Evolutionary conservation across 169 alveolate genomes (phyloP), one percentile per base, ranked within the genome.

Genomic region (Eimeria maxima): DNA sequence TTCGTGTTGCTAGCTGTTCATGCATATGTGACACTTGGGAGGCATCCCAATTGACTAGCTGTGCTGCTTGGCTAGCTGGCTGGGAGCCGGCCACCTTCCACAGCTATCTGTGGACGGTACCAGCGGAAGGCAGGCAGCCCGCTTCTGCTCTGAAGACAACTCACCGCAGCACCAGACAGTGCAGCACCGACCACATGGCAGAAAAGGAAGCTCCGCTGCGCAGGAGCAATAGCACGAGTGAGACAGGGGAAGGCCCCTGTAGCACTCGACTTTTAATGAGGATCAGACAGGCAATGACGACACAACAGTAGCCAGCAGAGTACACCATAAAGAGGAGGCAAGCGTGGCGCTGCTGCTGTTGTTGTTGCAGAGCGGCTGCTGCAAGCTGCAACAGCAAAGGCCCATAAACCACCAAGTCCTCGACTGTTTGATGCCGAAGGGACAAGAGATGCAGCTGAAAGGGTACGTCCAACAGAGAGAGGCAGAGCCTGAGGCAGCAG

Each of bases 311-410:
- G 27, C 65, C 78, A 38, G 60, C 47, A 38, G 38, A n/a, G 67
- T 84, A 84, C 22, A 60, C 80, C 18, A 29, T 78, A 84, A 55
- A 84, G 38, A 84, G 44, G 20, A 84, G 20, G 22, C 22, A 8
- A 2, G 92, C 78, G 29, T 84, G 74, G 53, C 76, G 92, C 92
- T 53, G 92, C 78, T 84, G 92, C 55, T 60, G 92, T 60, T 84
- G 74, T 78, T 84, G 92, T 60, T 84, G 92, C 92, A 55, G 60
- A 7, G 92, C 92, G 7, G 78, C 92, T 29, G 92, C 92, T 24
- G 92, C 92, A 24, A 84, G 92, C 60, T 84, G 92, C 60, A 84
- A 78, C 78, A 84, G 57, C 29, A 84, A n/a, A 14, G 92, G 92
- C 33, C 92, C 92, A 57, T 84, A 84, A 16, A 84, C 53, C 78